Percentiles rank a stretch among this genome's conserved stretches.
Evolutionary conservation across 345 rosid genomes (phyloP).

Genomic region (Gossypium longicalyx): DNA sequence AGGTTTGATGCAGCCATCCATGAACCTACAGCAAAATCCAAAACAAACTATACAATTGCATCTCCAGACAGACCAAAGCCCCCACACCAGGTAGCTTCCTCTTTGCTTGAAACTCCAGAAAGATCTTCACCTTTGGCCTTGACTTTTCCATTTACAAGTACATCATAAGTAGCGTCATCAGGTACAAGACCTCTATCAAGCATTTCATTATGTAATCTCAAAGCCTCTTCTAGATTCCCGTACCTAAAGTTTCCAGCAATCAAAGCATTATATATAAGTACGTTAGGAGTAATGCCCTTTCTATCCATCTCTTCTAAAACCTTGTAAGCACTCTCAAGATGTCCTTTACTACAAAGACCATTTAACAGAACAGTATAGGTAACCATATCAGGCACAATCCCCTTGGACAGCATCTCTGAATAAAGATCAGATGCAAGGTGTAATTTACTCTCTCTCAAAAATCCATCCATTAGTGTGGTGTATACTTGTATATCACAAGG

Average conservation of each 20-base stretch:
- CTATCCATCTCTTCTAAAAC: constrained; percentile 61
- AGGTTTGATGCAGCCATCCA: not conserved
- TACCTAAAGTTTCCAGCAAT: constrained; percentile 64
- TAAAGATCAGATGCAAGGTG: constrained; percentile 55
- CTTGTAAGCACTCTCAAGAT: constrained; percentile 50
- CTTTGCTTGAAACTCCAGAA: constrained; percentile 22
- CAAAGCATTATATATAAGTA: constrained; percentile 53
- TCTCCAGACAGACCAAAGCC: not conserved
- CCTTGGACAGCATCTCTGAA: constrained; percentile 57
- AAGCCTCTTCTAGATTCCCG: constrained; percentile 68
- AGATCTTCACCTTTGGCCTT: constrained; percentile 22
- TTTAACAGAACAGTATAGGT: constrained; percentile 47
- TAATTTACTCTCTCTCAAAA: constrained; percentile 56
- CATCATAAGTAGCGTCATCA: constrained; percentile 57
- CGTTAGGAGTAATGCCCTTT: constrained; percentile 48
- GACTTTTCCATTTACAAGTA: constrained; percentile 50
- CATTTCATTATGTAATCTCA: constrained; percentile 77
- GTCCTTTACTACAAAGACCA: constrained; percentile 56
- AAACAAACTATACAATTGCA: not conserved
- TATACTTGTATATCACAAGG: constrained; percentile 51
- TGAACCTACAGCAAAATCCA: not conserved
- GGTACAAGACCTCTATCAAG: constrained; percentile 74
- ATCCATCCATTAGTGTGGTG: constrained; percentile 68
- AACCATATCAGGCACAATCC: constrained; percentile 51
- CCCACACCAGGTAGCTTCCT: not conserved